Evolutionary conservation across 805 yeast species (phyloP).

Genomic region (Sungouiozyma ichnusensis): DNA sequence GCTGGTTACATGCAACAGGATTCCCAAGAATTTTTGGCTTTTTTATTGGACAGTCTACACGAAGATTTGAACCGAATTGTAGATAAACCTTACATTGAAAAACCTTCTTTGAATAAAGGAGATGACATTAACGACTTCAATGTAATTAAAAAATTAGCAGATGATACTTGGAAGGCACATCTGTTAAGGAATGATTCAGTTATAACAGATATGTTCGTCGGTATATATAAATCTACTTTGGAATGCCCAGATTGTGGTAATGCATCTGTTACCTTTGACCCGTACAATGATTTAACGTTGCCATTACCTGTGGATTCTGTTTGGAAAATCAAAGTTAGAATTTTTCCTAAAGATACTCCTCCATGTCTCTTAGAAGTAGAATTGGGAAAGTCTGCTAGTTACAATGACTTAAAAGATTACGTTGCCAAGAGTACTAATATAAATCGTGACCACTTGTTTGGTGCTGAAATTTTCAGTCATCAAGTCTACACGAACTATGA

Average conservation of each 20-base stretch:
- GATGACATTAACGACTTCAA: slow-evolving; percentile 44
- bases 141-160: slow-evolving; percentile 54
- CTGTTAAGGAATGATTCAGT: slow-evolving; percentile 74
- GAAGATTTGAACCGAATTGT: slow-evolving; percentile 82
- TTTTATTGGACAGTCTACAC: slow-evolving; percentile 81
- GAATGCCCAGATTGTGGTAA: slow-evolving; percentile 77
- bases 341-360: slow-evolving; percentile 48
- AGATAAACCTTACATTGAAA: slow-evolving; percentile 78
- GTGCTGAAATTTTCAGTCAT: slow-evolving; percentile 54
- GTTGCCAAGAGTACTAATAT: slow-evolving; percentile 38
- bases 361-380: slow-evolving; percentile 59
- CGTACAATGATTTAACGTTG: slow-evolving; percentile 79
- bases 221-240: slow-evolving; percentile 80
- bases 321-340: slow-evolving; percentile 57
- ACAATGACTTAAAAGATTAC: slow-evolving; percentile 50
- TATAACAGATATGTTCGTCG: slow-evolving; percentile 78
- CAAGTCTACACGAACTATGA: slow-evolving; percentile 65
- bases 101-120: slow-evolving; percentile 63
- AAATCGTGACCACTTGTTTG: slow-evolving; percentile 33
- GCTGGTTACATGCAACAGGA: slow-evolving; percentile 87
- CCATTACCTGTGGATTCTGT: slow-evolving; percentile 71
- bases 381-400: slow-evolving; percentile 52
- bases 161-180: slow-evolving; percentile 72
- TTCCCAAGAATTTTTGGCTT: slow-evolving; percentile 88
- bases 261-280: slow-evolving; percentile 84